Base-by-base conservation (phyloP, 108 stramenopile genomes). In the Thalassiosira profunda region DNA sequence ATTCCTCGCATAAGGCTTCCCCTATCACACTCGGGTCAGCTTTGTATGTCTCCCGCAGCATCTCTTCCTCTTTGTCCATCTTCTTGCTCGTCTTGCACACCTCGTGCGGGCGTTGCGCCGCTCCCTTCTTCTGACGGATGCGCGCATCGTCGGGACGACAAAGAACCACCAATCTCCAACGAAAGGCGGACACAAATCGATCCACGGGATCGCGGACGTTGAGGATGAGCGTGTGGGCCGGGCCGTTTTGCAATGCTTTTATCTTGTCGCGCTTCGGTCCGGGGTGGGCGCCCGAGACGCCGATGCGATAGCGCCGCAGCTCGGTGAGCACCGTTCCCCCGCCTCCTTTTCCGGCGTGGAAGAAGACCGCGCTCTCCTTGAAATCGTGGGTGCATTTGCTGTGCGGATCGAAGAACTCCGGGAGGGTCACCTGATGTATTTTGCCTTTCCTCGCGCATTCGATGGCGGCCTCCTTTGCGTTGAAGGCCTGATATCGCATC, bases 201-300 rank as follows among this genome's bases (percentile, higher is more conserved):
- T 65, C 63, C 25, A 65, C 52, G 17, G 63, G 63, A 58, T 65
- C 63, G 37, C 63, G 35, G 24, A 65, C 43, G 8, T 65, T 65
- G 55, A 65, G 12, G 1, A 65, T 15, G 15, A 65, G 25, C 24
- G 63, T 65, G 38, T 24, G 4, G 28, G 24, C 24, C 35, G 42
- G 42, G 2, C 59, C 59, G n/a, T 29, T 25, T 15, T 44, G 4
- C 21, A 60, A 29, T 17, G 42, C 14, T 7, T 52, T 31, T 17
- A 52, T n/a, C 7, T 14, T 41, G 4, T 20, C 38, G 31, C 29
- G 25, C 11, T 20, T 60, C 15, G 59, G 59, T 8, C 11, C 28
- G 25, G 59, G 59, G 44, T 60, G 59, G 44, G 28, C 36, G 4
- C 59, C 42, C 30, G 4, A 18, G 23, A 60, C 12, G 11, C 14